These are phyloP conservation scores for Viola odorata DNA, from an alignment of 345 rosid genomes.

Conservation along the genomic window DNA sequence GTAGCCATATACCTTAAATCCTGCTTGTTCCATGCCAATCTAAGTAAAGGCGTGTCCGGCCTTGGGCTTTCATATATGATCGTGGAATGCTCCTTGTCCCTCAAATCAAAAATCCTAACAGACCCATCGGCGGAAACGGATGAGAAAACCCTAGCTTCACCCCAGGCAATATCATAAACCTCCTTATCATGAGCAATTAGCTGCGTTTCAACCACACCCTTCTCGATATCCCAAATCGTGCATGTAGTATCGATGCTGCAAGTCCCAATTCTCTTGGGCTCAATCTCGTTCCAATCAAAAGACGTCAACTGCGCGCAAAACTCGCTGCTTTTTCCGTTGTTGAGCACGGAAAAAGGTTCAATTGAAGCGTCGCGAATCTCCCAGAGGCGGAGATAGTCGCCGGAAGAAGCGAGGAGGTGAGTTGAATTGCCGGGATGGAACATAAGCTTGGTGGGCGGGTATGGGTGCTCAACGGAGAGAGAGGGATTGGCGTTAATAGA, in stretches of 20 bases:
- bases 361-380: constrained; percentile 39
- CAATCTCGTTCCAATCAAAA: constrained; percentile 92
- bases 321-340: constrained; percentile 68
- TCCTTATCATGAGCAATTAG: constrained; percentile 81
- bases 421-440: constrained; percentile 42
- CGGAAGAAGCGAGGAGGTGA: constrained; percentile 73
- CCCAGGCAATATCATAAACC: constrained; percentile 84
- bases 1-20: constrained; percentile 78
- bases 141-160: constrained; percentile 69
- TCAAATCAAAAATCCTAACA: constrained; percentile 61
- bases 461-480: constrained; percentile 67
- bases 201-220: constrained; percentile 73
- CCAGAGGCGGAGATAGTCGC: constrained; percentile 77
- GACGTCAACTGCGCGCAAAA: constrained; percentile 84
- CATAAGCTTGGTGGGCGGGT: constrained; percentile 82
- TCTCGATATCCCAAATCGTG: constrained; percentile 92
- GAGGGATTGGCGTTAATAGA: constrained; percentile 46
- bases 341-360: constrained; percentile 51
- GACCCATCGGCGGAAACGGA: constrained; percentile 85
- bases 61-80: constrained; percentile 77
- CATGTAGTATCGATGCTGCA: constrained; percentile 92
- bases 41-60: constrained; percentile 64
- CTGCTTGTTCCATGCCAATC: constrained; percentile 85
- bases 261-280: constrained; percentile 85
- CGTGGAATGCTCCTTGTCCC: constrained; percentile 74